A percentile compares a stretch with the other conserved stretches of the same genome.
These are phyloP conservation scores for Diaporthe capsici DNA, from an alignment of 2,329 filamentous ascomycete genomes.

Conservation along the genomic window DNA sequence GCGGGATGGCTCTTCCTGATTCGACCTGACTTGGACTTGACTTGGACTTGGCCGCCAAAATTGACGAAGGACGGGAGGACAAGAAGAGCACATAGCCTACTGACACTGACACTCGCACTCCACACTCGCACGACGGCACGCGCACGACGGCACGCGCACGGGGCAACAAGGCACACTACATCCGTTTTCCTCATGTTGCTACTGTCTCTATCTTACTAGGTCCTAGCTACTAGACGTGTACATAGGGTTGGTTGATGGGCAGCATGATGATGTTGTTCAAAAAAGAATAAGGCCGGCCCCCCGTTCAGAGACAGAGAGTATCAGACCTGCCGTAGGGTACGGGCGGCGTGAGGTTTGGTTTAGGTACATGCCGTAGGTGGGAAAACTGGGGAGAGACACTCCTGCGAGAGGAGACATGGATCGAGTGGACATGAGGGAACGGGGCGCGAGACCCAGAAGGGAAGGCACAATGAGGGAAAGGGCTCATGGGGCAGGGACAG, in stretches of 20 bases:
- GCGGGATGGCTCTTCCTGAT: slow-evolving; percentile 29
- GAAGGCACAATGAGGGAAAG: slow-evolving; percentile 28
- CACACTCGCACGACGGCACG: slow-evolving; percentile 18
- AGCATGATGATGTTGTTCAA: neutral
- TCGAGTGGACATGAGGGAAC: slow-evolving; percentile 27
- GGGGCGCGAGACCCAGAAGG: slow-evolving; percentile 32
- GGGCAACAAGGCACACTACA: slow-evolving; percentile 17
- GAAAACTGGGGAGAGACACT: slow-evolving; percentile 18
- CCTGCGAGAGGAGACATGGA: slow-evolving; percentile 24
- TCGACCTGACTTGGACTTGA: slow-evolving; percentile 30
- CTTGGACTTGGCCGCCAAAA: slow-evolving; percentile 29
- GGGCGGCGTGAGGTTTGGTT: neutral
- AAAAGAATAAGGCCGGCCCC: neutral
- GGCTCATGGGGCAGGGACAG: slow-evolving; percentile 11
- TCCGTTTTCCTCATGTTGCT: neutral
- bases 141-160: slow-evolving; percentile 19
- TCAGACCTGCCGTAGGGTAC: slow-evolving; percentile 2
- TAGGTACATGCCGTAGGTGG: slow-evolving; percentile 16
- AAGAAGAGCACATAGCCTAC: slow-evolving; percentile 22
- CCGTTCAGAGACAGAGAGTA: slow-evolving; percentile 12
- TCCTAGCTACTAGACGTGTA: neutral
- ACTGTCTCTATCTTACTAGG: neutral
- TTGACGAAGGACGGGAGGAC: slow-evolving; percentile 25
- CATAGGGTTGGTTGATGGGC: too few relatives aligned
- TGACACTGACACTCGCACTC: slow-evolving; percentile 24